Evolutionary conservation across 352 stramenopile species (phyloP).

Genomic region (Pythium dissotocum): DNA sequence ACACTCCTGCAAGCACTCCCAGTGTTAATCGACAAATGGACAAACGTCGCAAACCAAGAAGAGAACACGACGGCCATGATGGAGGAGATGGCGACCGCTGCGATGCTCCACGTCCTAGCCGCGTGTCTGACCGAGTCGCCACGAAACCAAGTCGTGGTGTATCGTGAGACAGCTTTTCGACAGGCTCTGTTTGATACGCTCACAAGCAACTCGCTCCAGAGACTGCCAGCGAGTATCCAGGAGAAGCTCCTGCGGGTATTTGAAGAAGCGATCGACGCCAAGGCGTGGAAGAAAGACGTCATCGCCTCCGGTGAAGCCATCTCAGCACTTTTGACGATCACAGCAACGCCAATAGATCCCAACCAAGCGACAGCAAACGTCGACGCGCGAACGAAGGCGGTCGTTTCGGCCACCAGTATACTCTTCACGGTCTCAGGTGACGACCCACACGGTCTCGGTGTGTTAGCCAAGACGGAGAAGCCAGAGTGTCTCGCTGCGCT

Average conservation of each 20-base stretch:
- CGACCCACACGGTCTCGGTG: conserved; percentile 26
- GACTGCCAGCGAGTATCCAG: conserved; percentile 24
- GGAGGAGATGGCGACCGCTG: conserved; percentile 30
- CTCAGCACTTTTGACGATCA: not conserved
- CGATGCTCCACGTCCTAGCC: conserved; percentile 50
- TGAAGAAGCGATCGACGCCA: conserved; percentile 52
- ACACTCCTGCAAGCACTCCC: conserved; percentile 14
- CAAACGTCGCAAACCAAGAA: not conserved
- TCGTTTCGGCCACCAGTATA: conserved; percentile 41
- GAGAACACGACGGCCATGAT: not conserved
- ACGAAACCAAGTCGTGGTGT: conserved; percentile 66
- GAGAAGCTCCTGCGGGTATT: conserved; percentile 42
- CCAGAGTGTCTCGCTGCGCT: conserved; percentile 21
- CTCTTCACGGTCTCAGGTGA: conserved; percentile 62
- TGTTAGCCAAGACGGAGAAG: conserved; percentile 16
- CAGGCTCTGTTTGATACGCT: conserved; percentile 1
- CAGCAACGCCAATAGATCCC: not conserved
- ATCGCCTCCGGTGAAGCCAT: conserved; percentile 2
- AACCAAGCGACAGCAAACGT: not conserved
- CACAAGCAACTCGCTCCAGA: not conserved
- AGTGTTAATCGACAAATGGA: not conserved
- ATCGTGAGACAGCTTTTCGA: conserved; percentile 36
- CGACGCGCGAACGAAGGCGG: not conserved
- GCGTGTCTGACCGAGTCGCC: conserved; percentile 37
- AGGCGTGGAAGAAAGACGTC: conserved; percentile 56